phyloP scores from a whole-genome alignment of 495 filamentous ascomycete species.

The Amniculicola lignicola region DNA sequence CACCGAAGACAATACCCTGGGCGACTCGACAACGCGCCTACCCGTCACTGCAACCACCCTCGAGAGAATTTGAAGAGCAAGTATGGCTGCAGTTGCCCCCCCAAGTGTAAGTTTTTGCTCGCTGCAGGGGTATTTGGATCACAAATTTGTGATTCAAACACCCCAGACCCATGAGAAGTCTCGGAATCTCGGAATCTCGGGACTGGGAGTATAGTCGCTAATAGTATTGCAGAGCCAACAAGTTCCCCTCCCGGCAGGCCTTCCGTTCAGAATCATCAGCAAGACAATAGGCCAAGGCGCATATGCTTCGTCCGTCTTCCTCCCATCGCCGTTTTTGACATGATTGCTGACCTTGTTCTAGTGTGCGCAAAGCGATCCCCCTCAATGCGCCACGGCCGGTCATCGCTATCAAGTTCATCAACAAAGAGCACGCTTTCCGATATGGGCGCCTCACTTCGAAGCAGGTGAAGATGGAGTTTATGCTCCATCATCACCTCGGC shows the following conservation, averaged over 20 bases:
- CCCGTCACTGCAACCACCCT: too few species aligned
- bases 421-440: slow-evolving; percentile 87
- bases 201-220: too few species aligned
- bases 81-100: too few species aligned
- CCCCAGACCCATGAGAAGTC: too few species aligned
- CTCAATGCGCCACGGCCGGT: slow-evolving; percentile 64
- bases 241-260: slow-evolving; percentile 76
- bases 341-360: slow-evolving; percentile 47
- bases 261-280: slow-evolving; percentile 92
- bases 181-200: too few species aligned
- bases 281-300: slow-evolving; percentile 95
- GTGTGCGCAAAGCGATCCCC: slow-evolving; percentile 91
- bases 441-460: slow-evolving; percentile 84
- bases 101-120: too few species aligned
- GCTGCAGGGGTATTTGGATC: too few species aligned
- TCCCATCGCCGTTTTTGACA: too few species aligned
- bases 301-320: slow-evolving; percentile 82
- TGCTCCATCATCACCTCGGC: slow-evolving; percentile 79
- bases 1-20: too few species aligned
- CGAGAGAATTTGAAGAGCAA: too few species aligned
- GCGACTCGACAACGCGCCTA: too few species aligned
- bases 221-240: slow-evolving; percentile 66
- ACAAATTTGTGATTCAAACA: too few species aligned
- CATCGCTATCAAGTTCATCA: slow-evolving; percentile 97
- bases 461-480: slow-evolving; percentile 84